phyloP scores from a whole-genome alignment of 129 eudicot genomes.

The Escallonia herrerae region DNA sequence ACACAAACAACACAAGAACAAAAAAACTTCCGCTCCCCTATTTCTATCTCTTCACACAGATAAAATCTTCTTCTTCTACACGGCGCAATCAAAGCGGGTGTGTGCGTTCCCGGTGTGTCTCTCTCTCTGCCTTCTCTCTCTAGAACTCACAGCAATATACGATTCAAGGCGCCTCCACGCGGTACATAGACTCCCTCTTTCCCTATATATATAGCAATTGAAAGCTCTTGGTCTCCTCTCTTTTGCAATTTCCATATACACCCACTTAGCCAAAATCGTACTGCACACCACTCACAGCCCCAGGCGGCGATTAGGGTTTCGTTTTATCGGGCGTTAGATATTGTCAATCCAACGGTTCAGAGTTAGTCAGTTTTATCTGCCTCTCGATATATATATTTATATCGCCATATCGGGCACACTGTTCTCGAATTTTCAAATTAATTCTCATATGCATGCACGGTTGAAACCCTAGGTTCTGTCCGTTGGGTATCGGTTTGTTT shows the following conservation, averaged over 20 bases:
- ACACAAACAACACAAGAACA: conserved; percentile 21
- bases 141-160: not conserved
- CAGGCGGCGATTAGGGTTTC: conserved; percentile 32
- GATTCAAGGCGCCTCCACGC: conserved; percentile 7
- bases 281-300: not conserved
- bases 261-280: conserved; percentile 9
- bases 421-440: not conserved
- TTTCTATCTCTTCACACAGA: conserved; percentile 11
- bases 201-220: conserved; percentile 8
- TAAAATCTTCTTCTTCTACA: conserved; percentile 21
- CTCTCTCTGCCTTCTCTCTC: not conserved
- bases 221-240: conserved; percentile 12
- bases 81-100: conserved; percentile 24
- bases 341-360: conserved; percentile 11
- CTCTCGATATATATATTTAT: not conserved
- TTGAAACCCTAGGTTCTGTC: conserved; percentile 26
- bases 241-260: conserved; percentile 5
- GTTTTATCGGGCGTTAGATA: conserved; percentile 5
- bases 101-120: conserved; percentile 7
- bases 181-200: not conserved
- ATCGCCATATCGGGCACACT: not conserved
- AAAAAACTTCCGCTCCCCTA: conserved; percentile 12
- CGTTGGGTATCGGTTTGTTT: conserved; percentile 2
- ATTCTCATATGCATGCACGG: not conserved
- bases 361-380: not conserved